These are phyloP conservation scores for Rhizopus microsporus DNA, from an alignment of 371 early-diverging fungal genomes.

Conservation along the genomic window DNA sequence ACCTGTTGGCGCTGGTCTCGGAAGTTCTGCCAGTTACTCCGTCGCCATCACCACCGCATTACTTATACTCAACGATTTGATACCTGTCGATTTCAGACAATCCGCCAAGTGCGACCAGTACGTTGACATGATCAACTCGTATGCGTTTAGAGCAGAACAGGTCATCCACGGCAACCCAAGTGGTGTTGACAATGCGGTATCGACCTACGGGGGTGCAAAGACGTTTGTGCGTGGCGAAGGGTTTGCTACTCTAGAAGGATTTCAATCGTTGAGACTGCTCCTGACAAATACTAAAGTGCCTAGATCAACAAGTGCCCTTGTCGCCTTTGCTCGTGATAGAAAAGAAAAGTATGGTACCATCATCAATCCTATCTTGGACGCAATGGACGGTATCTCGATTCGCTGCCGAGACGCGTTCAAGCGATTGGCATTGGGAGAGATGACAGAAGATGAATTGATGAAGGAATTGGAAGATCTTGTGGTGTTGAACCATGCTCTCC, in stretches of 20 bases:
- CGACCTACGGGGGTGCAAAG: constrained; percentile 78
- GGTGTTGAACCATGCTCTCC: constrained; percentile 79
- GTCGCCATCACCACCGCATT: constrained; percentile 81
- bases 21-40: constrained; percentile 92
- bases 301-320: constrained; percentile 83
- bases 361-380: constrained; percentile 73
- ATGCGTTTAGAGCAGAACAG: constrained; percentile 90
- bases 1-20: constrained; percentile 96
- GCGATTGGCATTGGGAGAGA: constrained; percentile 11
- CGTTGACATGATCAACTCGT: constrained; percentile 69
- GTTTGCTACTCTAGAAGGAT: constrained; percentile 50
- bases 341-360: constrained; percentile 67
- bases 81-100: constrained; percentile 24
- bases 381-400: constrained; percentile 70
- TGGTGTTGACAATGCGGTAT: constrained; percentile 92
- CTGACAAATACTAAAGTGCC: constrained; percentile 88
- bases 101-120: constrained; percentile 16
- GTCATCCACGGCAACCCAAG: constrained; percentile 96
- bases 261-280: constrained; percentile 70
- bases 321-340: constrained; percentile 75
- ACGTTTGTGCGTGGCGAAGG: constrained; percentile 57
- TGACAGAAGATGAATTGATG: constrained; percentile 18
- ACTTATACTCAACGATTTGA: constrained; percentile 53
- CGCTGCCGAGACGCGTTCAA: constrained; percentile 52
- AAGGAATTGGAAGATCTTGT: constrained; percentile 64